Evolutionary conservation across 495 filamentous ascomycete species (phyloP).

Genomic region (Tuber magnatum): DNA sequence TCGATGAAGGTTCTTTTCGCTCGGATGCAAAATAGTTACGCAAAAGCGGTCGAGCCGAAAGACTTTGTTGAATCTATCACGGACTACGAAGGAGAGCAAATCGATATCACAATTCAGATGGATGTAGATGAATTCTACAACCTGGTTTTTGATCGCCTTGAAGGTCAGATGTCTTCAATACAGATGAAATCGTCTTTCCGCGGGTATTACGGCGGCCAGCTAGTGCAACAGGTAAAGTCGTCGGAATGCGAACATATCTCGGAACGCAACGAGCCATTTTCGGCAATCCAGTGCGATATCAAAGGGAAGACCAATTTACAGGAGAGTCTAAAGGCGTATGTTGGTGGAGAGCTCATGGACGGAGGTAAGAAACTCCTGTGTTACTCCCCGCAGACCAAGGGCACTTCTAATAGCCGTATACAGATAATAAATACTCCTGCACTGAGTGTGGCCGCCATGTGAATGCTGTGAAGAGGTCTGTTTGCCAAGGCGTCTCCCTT

Average conservation of each 20-base stretch:
- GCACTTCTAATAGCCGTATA: slow-evolving; percentile 33
- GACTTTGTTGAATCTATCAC: slow-evolving; percentile 66
- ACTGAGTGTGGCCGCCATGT: slow-evolving; percentile 83
- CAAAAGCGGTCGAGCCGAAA: slow-evolving; percentile 63
- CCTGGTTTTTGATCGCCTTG: slow-evolving; percentile 82
- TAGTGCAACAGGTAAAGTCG: slow-evolving; percentile 90
- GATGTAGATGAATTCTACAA: slow-evolving; percentile 98
- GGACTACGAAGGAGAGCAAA: slow-evolving; percentile 74
- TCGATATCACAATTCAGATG: slow-evolving; percentile 87
- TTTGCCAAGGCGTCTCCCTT: slow-evolving; percentile 7
- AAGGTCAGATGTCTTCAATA: slow-evolving; percentile 63
- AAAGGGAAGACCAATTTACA: slow-evolving; percentile 78
- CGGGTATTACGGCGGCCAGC: slow-evolving; percentile 81
- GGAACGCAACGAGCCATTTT: slow-evolving; percentile 81
- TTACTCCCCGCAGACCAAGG: slow-evolving; percentile 15
- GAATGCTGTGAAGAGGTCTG: slow-evolving; percentile 81
- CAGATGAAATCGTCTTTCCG: slow-evolving; percentile 69
- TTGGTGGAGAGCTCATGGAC: slow-evolving; percentile 94
- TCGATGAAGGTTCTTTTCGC: slow-evolving; percentile 77
- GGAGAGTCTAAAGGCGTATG: slow-evolving; percentile 87
- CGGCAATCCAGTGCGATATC: slow-evolving; percentile 93
- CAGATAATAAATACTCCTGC: slow-evolving; percentile 97
- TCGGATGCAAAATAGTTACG: slow-evolving; percentile 73
- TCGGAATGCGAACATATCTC: slow-evolving; percentile 93
- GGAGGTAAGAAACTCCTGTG: slow-evolving; percentile 53